Evolutionary conservation across 345 rosid species (phyloP).

Genomic region (Erucastrum elatum): DNA sequence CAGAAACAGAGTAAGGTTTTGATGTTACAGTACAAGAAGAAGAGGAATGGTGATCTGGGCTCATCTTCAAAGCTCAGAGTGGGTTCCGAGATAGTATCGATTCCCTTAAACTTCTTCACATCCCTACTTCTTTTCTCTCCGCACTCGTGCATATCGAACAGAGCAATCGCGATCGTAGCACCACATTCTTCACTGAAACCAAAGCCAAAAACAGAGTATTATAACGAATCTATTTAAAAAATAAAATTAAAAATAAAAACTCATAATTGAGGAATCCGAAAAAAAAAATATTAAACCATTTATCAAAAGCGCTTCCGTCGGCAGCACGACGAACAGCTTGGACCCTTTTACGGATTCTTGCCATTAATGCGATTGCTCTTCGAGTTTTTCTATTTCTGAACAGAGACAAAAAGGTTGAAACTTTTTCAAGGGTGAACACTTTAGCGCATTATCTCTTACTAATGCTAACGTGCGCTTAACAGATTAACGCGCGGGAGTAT

Average conservation of each 20-base stretch:
- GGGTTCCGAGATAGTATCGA: background rate
- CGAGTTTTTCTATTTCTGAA: background rate
- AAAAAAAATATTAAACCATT: conserved; percentile 51
- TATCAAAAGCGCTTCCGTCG: conserved; percentile 78
- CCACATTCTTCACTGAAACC: conserved; percentile 58
- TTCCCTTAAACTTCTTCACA: conserved; percentile 57
- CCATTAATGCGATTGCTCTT: conserved; percentile 48
- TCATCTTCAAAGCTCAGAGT: conserved; percentile 34
- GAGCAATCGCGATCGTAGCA: conserved; percentile 54
- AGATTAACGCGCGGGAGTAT: background rate
- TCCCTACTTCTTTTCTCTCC: conserved; percentile 33
- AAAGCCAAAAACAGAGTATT: conserved; percentile 22
- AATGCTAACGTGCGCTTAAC: background rate
- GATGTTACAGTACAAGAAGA: conserved; percentile 60
- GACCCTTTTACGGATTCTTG: conserved; percentile 69
- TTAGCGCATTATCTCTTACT: background rate
- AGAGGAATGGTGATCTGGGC: conserved; percentile 69
- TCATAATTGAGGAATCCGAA: background rate
- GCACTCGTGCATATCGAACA: conserved; percentile 81
- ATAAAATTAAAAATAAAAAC: too few relatives aligned
- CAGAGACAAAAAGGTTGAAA: background rate
- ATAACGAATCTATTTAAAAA: background rate
- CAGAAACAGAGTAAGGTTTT: background rate
- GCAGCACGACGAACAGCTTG: conserved; percentile 67
- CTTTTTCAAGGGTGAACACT: background rate